Conservation (phyloP, 1,284 basidiomycete species). For the Sanghuangporus sanghuang region DNA sequence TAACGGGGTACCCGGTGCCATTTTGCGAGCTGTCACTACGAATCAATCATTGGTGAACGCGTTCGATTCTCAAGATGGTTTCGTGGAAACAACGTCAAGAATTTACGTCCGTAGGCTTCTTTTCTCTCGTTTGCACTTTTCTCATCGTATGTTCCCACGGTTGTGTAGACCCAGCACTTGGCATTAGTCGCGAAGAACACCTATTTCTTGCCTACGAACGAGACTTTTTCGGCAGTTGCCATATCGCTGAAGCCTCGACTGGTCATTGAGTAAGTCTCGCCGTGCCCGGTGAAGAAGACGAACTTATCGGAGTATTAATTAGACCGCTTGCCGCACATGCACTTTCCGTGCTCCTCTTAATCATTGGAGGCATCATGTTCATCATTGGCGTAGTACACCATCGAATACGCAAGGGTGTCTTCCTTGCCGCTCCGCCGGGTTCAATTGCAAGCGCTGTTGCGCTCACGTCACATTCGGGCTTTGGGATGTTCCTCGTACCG, state of each 20-base stretch:
- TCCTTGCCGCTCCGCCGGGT: conserved; percentile 52
- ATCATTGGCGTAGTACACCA: conserved; percentile 42
- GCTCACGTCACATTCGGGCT: conserved; percentile 55
- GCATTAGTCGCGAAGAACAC: conserved; percentile 47
- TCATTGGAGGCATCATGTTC: conserved; percentile 41
- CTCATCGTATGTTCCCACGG: not conserved
- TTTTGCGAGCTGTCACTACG: conserved; percentile 38
- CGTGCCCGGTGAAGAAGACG: not conserved
- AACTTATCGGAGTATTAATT: not conserved
- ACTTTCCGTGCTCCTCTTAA: conserved; percentile 42
- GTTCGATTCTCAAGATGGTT: conserved; percentile 44
- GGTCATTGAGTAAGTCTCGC: conserved; percentile 47
- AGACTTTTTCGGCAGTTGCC: conserved; percentile 32
- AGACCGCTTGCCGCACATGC: conserved; percentile 46
- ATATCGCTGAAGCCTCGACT: conserved; percentile 41
- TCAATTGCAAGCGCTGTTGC: conserved; percentile 51
- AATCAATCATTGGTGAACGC: conserved; percentile 36
- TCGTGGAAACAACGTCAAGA: conserved; percentile 41
- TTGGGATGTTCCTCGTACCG: conserved; percentile 54
- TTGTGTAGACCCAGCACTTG: conserved; percentile 48
- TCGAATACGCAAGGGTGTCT: conserved; percentile 42
- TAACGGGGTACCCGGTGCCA: conserved; percentile 48
- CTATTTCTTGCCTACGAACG: conserved; percentile 44
- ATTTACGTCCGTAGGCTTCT: conserved; percentile 43
- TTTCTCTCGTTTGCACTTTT: conserved; percentile 1